A percentile compares a stretch with the other conserved stretches of the same genome.
Evolutionary conservation across 2,329 filamentous ascomycete genomes (phyloP).

Genomic region (Conoideocrella luteorostrata): DNA sequence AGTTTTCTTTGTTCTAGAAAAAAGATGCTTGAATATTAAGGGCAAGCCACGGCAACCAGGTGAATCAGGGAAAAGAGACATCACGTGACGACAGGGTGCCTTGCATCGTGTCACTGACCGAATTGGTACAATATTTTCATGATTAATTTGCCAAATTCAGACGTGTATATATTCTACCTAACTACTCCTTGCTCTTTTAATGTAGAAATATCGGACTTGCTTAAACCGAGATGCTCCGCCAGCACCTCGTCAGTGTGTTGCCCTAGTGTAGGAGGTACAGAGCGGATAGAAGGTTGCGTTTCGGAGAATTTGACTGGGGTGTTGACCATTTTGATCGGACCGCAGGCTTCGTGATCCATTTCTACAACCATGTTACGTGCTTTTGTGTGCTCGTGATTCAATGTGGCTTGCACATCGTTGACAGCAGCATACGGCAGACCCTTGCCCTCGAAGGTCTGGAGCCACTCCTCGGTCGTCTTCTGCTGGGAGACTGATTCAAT

Average conservation of each 20-base stretch:
- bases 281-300: slow-evolving; percentile 68
- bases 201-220: slow-evolving; percentile 48
- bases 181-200: slow-evolving; percentile 64
- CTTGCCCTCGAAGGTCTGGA: slow-evolving; percentile 77
- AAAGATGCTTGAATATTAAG: too few species aligned
- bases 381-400: slow-evolving; percentile 77
- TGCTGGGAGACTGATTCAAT: slow-evolving; percentile 71
- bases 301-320: slow-evolving; percentile 93
- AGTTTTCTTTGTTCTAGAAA: too few species aligned
- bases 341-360: slow-evolving; percentile 75
- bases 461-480: slow-evolving; percentile 83
- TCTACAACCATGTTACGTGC: slow-evolving; percentile 88
- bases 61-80: too few species aligned
- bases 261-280: slow-evolving; percentile 75
- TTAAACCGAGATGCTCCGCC: slow-evolving; percentile 54
- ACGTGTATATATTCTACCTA: slow-evolving; percentile 26
- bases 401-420: slow-evolving; percentile 81
- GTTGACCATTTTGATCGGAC: slow-evolving; percentile 83
- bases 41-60: too few species aligned
- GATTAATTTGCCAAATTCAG: too few species aligned
- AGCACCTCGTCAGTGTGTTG: slow-evolving; percentile 81
- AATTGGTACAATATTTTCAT: neutral
- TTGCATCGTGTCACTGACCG: neutral
- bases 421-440: slow-evolving; percentile 91
- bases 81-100: too few species aligned